phyloP scores from a whole-genome alignment of 345 rosid species.

The Gossypium stocksii region DNA sequence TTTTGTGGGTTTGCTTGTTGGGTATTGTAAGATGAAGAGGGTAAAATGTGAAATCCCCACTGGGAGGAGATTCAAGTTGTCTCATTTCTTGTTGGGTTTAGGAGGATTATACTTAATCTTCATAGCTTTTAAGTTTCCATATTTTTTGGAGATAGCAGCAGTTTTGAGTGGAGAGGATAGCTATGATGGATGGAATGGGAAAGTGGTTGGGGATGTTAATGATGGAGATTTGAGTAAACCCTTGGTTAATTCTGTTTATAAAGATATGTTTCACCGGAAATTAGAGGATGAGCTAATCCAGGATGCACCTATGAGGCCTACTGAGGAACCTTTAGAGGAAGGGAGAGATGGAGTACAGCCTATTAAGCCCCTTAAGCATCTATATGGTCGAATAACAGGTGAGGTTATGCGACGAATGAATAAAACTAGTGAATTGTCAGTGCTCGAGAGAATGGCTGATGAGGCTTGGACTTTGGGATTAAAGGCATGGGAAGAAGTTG shows the following conservation, averaged over 20 bases:
- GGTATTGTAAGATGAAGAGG: constrained; percentile 62
- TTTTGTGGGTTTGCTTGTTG: constrained; percentile 18
- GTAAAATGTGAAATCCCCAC: constrained; percentile 53
- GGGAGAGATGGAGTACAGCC: constrained; percentile 25
- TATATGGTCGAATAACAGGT: constrained; percentile 73
- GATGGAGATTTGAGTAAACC: constrained; percentile 60
- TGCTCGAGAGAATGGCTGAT: constrained; percentile 79
- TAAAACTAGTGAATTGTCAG: constrained; percentile 52
- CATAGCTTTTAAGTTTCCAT: constrained; percentile 74
- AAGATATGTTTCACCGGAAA: constrained; percentile 60
- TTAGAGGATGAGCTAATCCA: constrained; percentile 57
- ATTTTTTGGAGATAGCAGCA: constrained; percentile 64
- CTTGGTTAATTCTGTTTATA: constrained; percentile 48
- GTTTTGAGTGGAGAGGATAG: constrained; percentile 67
- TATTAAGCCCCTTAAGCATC: constrained; percentile 54
- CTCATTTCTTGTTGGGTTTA: constrained; percentile 63
- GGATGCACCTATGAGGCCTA: constrained; percentile 54
- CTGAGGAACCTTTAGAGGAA: constrained; percentile 42
- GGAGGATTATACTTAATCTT: constrained; percentile 70
- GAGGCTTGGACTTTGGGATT: constrained; percentile 91
- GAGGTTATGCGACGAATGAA: constrained; percentile 69
- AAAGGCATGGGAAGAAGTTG: constrained; percentile 87
- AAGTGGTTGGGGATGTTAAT: constrained; percentile 29
- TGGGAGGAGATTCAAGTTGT: constrained; percentile 67
- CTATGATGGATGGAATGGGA: constrained; percentile 45